Base-by-base conservation (phyloP, 129 eudicot species). In the Tagetes erecta region DNA sequence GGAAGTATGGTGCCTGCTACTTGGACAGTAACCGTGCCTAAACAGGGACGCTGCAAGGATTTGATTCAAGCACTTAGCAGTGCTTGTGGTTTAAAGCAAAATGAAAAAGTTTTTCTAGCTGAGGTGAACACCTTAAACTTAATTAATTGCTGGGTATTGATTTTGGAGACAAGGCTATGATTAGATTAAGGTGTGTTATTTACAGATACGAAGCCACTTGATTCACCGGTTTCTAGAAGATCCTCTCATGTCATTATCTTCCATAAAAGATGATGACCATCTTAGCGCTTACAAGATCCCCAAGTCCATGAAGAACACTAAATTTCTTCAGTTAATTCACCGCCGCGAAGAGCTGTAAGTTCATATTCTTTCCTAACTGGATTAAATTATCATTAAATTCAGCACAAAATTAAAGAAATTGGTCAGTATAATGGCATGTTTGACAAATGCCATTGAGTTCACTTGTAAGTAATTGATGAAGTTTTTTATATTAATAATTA, bases 21-120 rank as follows among this genome's bases (percentile, higher is more conserved):
- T 71, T 90, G 84, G 77, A 86, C 97, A 3, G 86, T 94, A 46
- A 84, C 83, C 64, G 89, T 94, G 57, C 97, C 96, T 33, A 94
- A 88, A 84, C 98, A 86, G 86, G 98, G 98, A 53, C 91, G 97
- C 62, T 88, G 94, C 56, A 82, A 89, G 80, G 98, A 94, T 78
- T 82, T 94, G 83, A 79, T 86, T 68, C 97, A 90, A 79, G 93
- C 97, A 49, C 83, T 94, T 70, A 80, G 88, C 76, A 81, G 69
- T 73, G 85, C 96, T 63, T 90, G 89, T 80, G 81, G 78, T 8
- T 79, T 94, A 80, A 89, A 86, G 80, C 84, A 85, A 70, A 91
- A 85, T 71, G 98, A 94, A 85, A 90, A 90, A 78, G 88, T 94
- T 82, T 78, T 94, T 78, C 91, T 94, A 56, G 96, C 94, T 14